A percentile compares a stretch with the other conserved stretches of the same genome.
Evolutionary conservation across 2,329 filamentous ascomycete species (phyloP).

Genomic region (Plectosphaerella cucumerina): DNA sequence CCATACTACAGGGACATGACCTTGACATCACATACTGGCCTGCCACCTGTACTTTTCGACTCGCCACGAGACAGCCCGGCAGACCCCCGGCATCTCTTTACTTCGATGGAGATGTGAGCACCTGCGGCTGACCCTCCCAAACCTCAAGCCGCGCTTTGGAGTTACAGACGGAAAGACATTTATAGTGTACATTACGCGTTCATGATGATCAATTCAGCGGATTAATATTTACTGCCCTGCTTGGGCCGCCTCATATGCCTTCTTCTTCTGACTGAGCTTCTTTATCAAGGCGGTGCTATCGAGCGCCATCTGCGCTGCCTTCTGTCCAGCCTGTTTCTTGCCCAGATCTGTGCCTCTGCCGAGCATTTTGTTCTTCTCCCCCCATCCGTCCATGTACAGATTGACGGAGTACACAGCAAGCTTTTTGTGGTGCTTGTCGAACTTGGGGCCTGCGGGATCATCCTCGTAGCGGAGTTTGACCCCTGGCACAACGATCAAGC

Average conservation of each 20-base stretch:
- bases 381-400: conserved; percentile 64
- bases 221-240: neutral
- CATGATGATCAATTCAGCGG: neutral
- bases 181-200: neutral
- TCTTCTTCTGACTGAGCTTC: conserved; percentile 43
- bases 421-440: conserved; percentile 48
- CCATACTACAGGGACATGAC: too few relatives aligned
- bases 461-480: conserved; percentile 60
- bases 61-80: too few relatives aligned
- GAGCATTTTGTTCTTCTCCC: conserved; percentile 57
- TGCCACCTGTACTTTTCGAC: too few relatives aligned
- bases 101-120: too few relatives aligned
- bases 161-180: neutral
- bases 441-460: conserved; percentile 36
- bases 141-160: too few relatives aligned
- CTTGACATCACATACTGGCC: too few relatives aligned
- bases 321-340: conserved; percentile 66
- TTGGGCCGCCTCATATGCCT: conserved; percentile 26
- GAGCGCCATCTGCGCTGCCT: conserved; percentile 61
- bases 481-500: conserved; percentile 50
- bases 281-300: conserved; percentile 62
- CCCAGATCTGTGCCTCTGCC: conserved; percentile 60
- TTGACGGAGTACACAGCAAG: conserved; percentile 59
- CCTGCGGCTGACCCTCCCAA: too few relatives aligned
- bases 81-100: too few relatives aligned